Evolutionary conservation across 2,329 filamentous ascomycete genomes (phyloP), one percentile per base, ranked within the genome.

Genomic region (Microdochium trichocladiopsis): DNA sequence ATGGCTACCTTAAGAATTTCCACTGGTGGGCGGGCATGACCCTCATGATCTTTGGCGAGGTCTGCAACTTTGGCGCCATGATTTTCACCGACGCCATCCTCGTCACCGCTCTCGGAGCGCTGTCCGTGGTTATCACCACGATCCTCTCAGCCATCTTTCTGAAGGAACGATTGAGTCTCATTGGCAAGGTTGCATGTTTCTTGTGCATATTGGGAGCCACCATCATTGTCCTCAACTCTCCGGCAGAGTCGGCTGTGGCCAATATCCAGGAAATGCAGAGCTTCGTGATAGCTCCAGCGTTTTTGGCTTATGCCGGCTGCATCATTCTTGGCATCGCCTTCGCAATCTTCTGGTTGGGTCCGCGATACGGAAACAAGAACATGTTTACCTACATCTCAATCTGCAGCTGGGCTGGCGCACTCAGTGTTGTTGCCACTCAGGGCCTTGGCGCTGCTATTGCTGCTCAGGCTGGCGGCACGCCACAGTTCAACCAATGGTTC

Each of bases 311-410:
- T 66, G 82, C 90, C 0, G 93, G 92, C 31, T 78, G 96, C 48
- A 80, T 97, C 57, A 80, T 97, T 33, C 64, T 94, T 23, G 89
- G 84, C 1, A 87, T 84, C 53, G 61, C 74, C 11, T 80, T 91
- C 56, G 82, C 88, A 33, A 90, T 90, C 1, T 71, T 94, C 48
- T 97, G 86, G 79, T 85, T 82, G 43, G 94, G 83, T 0, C 94
- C 94, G 16, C 81, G 87, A 62, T 99, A 93, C 66, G 94, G 92
- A 49, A 96, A 95, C 73, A 93, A 90, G 78, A 93, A 88, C 64
- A 97, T 99, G 94, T 79, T 99, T 68, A 91, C 97, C 31, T 97
- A 99, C 71, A 83, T 99, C 60, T 92, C 87, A 60, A 93, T 99
- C 61, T 99, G 94, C 79, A 96, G 91, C 72, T 82, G 95, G 76